phyloP scores from a whole-genome alignment of 1,139 yeast genomes.

The Geotrichum restrictum region DNA sequence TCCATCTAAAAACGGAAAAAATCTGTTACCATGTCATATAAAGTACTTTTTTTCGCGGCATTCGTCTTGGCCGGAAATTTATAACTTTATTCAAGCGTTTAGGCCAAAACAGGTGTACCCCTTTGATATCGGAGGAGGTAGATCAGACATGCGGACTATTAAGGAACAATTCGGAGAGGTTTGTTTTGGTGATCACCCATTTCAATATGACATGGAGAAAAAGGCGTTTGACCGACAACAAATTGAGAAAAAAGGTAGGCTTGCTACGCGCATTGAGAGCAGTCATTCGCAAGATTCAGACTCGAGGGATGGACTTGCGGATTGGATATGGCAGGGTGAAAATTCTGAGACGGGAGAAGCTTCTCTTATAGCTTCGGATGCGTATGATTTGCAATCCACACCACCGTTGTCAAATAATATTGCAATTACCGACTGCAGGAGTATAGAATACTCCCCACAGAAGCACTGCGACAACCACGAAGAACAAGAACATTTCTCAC shows the following conservation, averaged over 20 bases:
- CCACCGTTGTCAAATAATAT: no score
- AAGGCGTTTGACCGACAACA: constrained; percentile 23
- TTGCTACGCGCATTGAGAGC: neutral
- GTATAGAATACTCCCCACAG: no score
- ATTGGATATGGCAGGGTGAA: neutral
- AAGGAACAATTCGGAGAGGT: constrained; percentile 45
- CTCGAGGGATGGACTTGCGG: constrained; percentile 1
- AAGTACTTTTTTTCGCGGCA: constrained; percentile 52
- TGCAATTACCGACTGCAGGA: no score
- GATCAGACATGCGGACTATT: constrained; percentile 40
- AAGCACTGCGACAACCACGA: neutral
- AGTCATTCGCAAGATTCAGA: neutral
- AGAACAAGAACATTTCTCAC: no score
- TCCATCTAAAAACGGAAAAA: constrained; percentile 28
- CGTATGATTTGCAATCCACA: no score
- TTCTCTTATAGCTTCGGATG: neutral
- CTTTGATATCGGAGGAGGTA: constrained; percentile 38
- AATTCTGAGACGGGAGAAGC: neutral
- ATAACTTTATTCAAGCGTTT: constrained; percentile 42
- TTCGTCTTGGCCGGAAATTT: constrained; percentile 49
- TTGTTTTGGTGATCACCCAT: constrained; percentile 34
- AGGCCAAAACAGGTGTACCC: constrained; percentile 49
- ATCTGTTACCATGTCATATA: constrained; percentile 44
- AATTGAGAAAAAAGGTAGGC: neutral
- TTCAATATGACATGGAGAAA: constrained; percentile 37